phyloP scores from a whole-genome alignment of 768 basidiomycete species.

The Paxillus rubicundulus region DNA sequence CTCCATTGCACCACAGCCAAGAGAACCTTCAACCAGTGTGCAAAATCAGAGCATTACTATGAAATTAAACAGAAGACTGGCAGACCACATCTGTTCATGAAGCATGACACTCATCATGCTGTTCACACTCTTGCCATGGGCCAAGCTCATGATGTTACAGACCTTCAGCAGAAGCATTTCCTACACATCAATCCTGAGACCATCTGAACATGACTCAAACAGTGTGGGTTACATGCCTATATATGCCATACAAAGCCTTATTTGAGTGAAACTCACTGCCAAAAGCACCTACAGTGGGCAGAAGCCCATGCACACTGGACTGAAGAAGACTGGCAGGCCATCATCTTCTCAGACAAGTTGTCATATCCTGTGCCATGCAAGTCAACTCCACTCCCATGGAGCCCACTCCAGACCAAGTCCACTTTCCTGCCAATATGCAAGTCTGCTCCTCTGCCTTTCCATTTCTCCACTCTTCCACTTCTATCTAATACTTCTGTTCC shows the following conservation, averaged over 20 bases:
- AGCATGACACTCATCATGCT: conserved; percentile 9
- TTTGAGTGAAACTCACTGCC: conserved; percentile 15
- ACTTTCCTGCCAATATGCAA: no score
- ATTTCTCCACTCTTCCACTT: no score
- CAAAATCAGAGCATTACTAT: conserved; percentile 6
- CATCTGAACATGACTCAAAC: conserved; percentile 9
- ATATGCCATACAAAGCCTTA: conserved; percentile 17
- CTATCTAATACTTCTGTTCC: no score
- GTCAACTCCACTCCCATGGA: no score
- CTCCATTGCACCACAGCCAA: neutral
- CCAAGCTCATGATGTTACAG: conserved; percentile 9
- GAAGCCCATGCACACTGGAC: conserved; percentile 24
- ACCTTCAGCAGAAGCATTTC: conserved; percentile 18
- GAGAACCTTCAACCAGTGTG: neutral
- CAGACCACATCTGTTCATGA: conserved; percentile 11
- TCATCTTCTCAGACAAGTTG: conserved; percentile 35
- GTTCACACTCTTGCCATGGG: conserved; percentile 7
- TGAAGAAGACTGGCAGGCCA: conserved; percentile 25
- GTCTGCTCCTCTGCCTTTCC: no score
- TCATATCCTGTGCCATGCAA: no score
- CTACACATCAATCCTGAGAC: conserved; percentile 13
- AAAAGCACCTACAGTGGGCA: conserved; percentile 20
- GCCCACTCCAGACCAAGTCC: no score
- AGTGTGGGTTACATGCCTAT: conserved; percentile 1
- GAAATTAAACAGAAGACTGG: conserved; percentile 10